Conservation (phyloP, 805 yeast species). For the Saccharomycopsis guyanensis region DNA sequence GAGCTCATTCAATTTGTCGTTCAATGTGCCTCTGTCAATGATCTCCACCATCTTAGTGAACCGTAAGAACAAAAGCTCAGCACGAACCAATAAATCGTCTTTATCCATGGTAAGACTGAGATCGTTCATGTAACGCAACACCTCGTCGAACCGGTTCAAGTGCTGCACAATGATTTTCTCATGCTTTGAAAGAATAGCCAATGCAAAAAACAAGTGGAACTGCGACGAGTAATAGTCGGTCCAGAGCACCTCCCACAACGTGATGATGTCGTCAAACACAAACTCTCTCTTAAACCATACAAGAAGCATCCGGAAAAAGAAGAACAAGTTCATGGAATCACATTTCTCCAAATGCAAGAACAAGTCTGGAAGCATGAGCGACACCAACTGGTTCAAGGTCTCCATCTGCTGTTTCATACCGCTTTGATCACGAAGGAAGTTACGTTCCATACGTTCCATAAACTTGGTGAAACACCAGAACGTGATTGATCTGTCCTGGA, state of each 20-base stretch:
- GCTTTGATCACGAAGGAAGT: conserved; percentile 82
- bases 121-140: conserved; percentile 87
- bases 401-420: conserved; percentile 90
- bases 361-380: conserved; percentile 79
- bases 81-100: conserved; percentile 70
- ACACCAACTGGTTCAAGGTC: conserved; percentile 76
- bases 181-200: conserved; percentile 84
- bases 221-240: conserved; percentile 84
- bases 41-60: conserved; percentile 75
- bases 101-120: conserved; percentile 68
- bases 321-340: conserved; percentile 84
- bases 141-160: conserved; percentile 78
- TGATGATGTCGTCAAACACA: conserved; percentile 63
- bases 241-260: conserved; percentile 90
- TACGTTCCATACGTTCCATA: conserved; percentile 94
- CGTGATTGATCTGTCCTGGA: conserved; percentile 66
- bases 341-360: conserved; percentile 79
- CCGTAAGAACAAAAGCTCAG: conserved; percentile 74
- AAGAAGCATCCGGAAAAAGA: conserved; percentile 88
- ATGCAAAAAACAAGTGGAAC: conserved; percentile 77
- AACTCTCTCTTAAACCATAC: conserved; percentile 96
- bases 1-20: conserved; percentile 16
- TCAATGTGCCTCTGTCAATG: conserved; percentile 45
- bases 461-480: conserved; percentile 85
- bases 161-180: conserved; percentile 70